phyloP scores from a whole-genome alignment of 495 filamentous ascomycete genomes.

The Annulohypoxylon moriforme region DNA sequence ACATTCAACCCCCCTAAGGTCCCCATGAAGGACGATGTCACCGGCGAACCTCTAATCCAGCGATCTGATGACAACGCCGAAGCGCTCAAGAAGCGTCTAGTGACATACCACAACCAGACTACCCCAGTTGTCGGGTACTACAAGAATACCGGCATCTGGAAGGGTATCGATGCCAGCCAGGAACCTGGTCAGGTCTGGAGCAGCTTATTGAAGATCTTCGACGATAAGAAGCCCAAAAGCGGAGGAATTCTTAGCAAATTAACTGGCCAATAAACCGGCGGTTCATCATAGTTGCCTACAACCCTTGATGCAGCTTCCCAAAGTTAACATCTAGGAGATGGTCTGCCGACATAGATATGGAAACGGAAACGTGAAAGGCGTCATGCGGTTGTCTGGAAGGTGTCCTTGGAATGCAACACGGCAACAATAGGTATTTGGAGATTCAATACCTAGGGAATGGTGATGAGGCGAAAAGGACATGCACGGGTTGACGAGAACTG shows the following conservation, averaged over 20 bases:
- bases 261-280: slow-evolving; percentile 48
- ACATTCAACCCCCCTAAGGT: slow-evolving; percentile 98
- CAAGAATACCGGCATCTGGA: slow-evolving; percentile 96
- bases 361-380: slow-evolving; percentile 11
- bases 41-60: slow-evolving; percentile 96
- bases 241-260: slow-evolving; percentile 61
- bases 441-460: slow-evolving; percentile 16
- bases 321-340: slow-evolving; percentile 7
- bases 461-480: slow-evolving; percentile 28
- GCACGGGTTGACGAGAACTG: slow-evolving; percentile 41
- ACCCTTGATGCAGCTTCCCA: slow-evolving; percentile 12
- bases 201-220: slow-evolving; percentile 86
- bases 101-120: slow-evolving; percentile 95
- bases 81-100: slow-evolving; percentile 93
- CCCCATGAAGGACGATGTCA: slow-evolving; percentile 94
- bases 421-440: slow-evolving; percentile 28
- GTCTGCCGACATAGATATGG: slow-evolving; percentile 16
- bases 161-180: slow-evolving; percentile 94
- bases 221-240: slow-evolving; percentile 64
- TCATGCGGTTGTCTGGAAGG: slow-evolving; percentile 31
- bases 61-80: slow-evolving; percentile 97
- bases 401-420: slow-evolving; percentile 10
- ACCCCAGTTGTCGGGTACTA: slow-evolving; percentile 93
- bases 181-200: slow-evolving; percentile 96
- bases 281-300: background rate